Base-by-base conservation (phyloP, 2,329 filamentous ascomycete genomes). In the Ophiostoma piceae region DNA sequence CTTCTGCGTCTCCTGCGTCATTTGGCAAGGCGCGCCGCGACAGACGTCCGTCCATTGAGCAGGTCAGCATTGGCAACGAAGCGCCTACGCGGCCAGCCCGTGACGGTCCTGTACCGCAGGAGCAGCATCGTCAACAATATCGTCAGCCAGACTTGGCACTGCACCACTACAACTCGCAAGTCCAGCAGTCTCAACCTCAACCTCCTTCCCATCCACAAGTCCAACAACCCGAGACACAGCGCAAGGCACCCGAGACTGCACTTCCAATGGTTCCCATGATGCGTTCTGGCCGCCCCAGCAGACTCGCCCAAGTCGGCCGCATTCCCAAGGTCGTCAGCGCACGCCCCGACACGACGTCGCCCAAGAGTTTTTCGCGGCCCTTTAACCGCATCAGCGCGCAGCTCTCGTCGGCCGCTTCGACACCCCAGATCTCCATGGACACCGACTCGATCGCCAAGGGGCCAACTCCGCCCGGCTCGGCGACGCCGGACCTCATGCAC, bases 351-450 rank as follows among this genome's bases (percentile, higher is more conserved):
- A 86, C 86, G 66, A 86, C 87, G 1, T 89, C 91, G 0, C 86
- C 90, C 1, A 89, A 88, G 76, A 96, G 92, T 41, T 97, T 97
- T 77, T 97, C 94, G 2, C 84, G 92, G 9, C 92, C 94, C 0
- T 96, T 97, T 76, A 84, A 87, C 74, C 79, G 84, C 67, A 77
- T 83, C 14, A 88, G 85, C 73, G 72, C 83, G 62, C 81, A 84
- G 43, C 74, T 78, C 14, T 73, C 68, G 7, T 73, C 68, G 26
- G 51, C 70, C 4, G 54, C 60, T 7, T 66, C 79, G 2, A 73
- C 75, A 11, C 70, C 73, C 71, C 69, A 75, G 68, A 69, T 75
- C 65, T 64, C 76, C 68, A 67, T 79, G 12, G 76, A 80, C 72
- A 70, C 78, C 68, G 77, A 82, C 0, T 84, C 79, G 0, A 77